Conservation (phyloP, 768 basidiomycete genomes). For the Boletus sensibilis region DNA sequence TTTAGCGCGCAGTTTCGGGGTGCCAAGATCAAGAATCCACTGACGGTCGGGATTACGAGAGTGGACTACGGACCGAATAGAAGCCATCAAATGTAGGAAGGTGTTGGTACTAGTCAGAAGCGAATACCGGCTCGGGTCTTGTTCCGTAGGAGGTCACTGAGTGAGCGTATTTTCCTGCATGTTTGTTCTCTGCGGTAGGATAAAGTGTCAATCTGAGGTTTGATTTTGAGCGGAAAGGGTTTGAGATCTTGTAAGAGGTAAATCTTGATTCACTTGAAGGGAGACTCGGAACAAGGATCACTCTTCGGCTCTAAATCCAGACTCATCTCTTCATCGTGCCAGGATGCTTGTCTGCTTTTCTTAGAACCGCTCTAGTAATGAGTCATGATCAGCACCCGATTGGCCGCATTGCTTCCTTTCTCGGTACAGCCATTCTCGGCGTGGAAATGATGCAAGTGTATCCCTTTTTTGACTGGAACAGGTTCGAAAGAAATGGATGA, state of each 20-base stretch:
- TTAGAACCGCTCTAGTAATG: too few relatives aligned
- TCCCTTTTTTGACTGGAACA: not conserved
- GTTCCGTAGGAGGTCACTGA: too few relatives aligned
- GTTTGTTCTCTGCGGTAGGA: too few relatives aligned
- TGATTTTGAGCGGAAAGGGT: not conserved
- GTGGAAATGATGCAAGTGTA: not conserved
- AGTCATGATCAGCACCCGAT: too few relatives aligned
- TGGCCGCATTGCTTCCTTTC: too few relatives aligned
- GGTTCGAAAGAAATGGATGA: too few relatives aligned
- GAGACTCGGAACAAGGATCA: not conserved
- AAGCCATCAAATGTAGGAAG: not conserved
- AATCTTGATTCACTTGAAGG: not conserved
- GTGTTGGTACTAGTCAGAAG: not conserved
- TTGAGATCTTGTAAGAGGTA: not conserved
- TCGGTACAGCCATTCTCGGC: not conserved
- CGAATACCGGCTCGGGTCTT: not conserved
- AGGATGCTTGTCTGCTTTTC: too few relatives aligned
- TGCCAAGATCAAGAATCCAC: not conserved
- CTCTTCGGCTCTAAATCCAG: too few relatives aligned
- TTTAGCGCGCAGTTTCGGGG: not conserved
- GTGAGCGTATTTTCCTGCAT: too few relatives aligned
- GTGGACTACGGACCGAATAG: not conserved
- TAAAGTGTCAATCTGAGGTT: too few relatives aligned
- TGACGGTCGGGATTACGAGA: not conserved
- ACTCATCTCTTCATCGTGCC: too few relatives aligned